Evolutionary conservation across 1,139 yeast species (phyloP).

Genomic region (Pneumocystis jirovecii): DNA sequence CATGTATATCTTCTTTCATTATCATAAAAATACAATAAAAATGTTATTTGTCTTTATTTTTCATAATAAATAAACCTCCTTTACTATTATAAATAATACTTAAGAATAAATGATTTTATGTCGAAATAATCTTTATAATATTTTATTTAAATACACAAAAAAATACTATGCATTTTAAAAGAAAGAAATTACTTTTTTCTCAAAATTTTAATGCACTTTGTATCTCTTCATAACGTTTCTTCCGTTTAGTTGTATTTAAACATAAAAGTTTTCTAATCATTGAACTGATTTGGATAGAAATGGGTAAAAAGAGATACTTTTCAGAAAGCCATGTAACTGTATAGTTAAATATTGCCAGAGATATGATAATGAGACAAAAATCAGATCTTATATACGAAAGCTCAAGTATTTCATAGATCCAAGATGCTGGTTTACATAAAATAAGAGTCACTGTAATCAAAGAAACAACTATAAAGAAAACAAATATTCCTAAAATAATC

Average conservation of each 20-base stretch:
- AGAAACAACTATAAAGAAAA: not conserved
- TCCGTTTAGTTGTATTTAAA: not conserved
- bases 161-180: not conserved
- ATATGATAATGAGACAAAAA: not conserved
- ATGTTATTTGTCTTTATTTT: not conserved
- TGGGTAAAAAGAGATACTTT: not conserved
- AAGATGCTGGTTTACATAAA: not conserved
- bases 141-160: too few species aligned
- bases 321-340: not conserved
- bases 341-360: not conserved
- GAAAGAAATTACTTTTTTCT: not conserved
- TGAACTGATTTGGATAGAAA: not conserved
- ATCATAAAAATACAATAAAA: not conserved
- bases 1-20: not conserved
- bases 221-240: not conserved
- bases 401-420: not conserved
- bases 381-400: not conserved
- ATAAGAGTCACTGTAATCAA: not conserved
- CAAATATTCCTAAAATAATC: not conserved
- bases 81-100: not conserved
- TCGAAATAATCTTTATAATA: not conserved
- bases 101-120: not conserved
- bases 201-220: not conserved
- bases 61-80: not conserved
- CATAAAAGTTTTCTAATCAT: not conserved